These are phyloP conservation scores for Volvox reticuliferus DNA, from an alignment of 139 green algal genomes.

Conservation along the genomic window DNA sequence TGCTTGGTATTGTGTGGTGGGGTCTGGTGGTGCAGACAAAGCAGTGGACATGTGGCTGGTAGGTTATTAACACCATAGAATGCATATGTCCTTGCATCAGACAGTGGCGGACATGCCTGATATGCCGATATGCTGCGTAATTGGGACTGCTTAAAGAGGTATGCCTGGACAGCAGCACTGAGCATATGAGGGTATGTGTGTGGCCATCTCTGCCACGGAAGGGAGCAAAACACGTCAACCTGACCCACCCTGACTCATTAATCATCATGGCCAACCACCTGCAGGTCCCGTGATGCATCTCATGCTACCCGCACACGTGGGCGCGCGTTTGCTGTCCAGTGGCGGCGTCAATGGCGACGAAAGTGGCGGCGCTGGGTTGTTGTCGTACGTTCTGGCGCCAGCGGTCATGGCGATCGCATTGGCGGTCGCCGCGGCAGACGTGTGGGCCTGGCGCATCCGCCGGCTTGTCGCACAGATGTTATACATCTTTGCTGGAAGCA, in stretches of 20 bases:
- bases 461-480: slow-evolving; percentile 2
- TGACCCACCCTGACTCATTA: background rate
- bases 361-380: background rate
- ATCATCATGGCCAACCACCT: background rate
- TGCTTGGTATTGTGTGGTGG: no score
- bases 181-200: no score
- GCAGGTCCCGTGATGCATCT: slow-evolving; percentile 34
- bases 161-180: no score
- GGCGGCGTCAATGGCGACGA: background rate
- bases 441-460: slow-evolving; percentile 20
- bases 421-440: background rate
- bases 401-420: background rate
- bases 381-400: background rate
- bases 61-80: no score
- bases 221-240: no score
- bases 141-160: no score
- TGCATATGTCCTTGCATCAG: no score
- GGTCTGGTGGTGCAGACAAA: no score
- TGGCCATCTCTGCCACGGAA: no score
- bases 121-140: no score
- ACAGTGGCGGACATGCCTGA: no score
- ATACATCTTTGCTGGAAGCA: background rate
- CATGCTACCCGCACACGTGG: background rate
- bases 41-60: no score
- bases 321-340: background rate